Conservation (phyloP, 345 rosid genomes). For the Populus alba region DNA sequence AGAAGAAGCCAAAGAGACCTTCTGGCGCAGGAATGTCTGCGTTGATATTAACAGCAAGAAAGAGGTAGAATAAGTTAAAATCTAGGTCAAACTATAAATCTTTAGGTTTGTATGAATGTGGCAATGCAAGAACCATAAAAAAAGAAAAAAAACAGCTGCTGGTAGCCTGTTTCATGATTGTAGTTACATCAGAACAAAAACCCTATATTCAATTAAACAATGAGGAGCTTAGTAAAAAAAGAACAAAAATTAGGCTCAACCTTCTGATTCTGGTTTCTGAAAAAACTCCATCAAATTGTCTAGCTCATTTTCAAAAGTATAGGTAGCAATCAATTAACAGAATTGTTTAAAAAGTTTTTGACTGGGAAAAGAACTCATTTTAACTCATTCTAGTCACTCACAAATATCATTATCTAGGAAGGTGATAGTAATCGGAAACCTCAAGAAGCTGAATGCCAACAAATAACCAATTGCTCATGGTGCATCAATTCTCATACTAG, state of each 20-base stretch:
- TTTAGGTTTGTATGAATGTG: background rate
- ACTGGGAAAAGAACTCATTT: background rate
- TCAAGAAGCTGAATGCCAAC: background rate
- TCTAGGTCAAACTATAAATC: background rate
- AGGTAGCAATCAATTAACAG: background rate
- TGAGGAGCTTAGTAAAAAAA: no score
- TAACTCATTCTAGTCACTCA: background rate
- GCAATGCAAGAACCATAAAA: background rate
- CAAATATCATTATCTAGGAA: background rate
- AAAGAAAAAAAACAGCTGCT: background rate
- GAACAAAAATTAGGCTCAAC: background rate
- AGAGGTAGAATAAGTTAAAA: background rate
- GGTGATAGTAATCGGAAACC: background rate
- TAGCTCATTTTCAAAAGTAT: background rate
- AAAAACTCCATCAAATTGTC: background rate
- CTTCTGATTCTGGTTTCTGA: background rate
- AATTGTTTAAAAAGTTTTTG: background rate
- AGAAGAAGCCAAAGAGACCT: slow-evolving; percentile 69
- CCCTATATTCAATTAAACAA: background rate
- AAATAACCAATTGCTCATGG: background rate
- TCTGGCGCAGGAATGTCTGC: slow-evolving; percentile 91
- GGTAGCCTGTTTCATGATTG: background rate
- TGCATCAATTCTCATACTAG: background rate
- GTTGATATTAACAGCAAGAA: slow-evolving; percentile 19
- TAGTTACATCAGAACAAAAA: background rate